These are phyloP conservation scores for Mucor lusitanicus DNA, from an alignment of 371 early-diverging fungal species.

Conservation along the genomic window DNA sequence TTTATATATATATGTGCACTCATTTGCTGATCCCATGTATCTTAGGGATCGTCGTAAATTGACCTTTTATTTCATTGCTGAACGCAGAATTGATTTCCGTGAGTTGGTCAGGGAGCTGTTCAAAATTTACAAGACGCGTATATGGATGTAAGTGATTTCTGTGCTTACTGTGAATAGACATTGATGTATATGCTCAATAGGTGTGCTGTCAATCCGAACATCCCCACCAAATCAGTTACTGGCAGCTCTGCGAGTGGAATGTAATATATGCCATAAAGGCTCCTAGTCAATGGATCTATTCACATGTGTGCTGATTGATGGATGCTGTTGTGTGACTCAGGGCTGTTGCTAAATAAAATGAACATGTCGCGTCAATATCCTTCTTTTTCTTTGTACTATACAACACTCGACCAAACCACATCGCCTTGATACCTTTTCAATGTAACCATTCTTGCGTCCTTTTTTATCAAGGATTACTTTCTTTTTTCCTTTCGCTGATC, in stretches of 20 bases:
- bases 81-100: slow-evolving; percentile 94
- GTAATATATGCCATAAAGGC: not conserved
- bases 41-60: slow-evolving; percentile 83
- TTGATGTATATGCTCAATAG: not conserved
- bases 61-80: slow-evolving; percentile 91
- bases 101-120: slow-evolving; percentile 97
- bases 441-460: not conserved
- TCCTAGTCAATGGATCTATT: too few species aligned
- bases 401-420: not conserved
- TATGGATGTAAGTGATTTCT: slow-evolving; percentile 81
- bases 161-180: too few species aligned
- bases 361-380: not conserved
- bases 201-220: slow-evolving; percentile 9
- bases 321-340: not conserved
- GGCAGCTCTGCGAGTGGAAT: not conserved
- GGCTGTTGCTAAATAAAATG: not conserved
- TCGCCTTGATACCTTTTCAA: not conserved
- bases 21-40: not conserved
- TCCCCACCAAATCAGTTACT: not conserved
- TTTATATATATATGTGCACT: not conserved
- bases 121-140: slow-evolving; percentile 97
- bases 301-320: too few species aligned
- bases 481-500: not conserved
- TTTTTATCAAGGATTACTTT: not conserved
- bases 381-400: not conserved